phyloP scores from a whole-genome alignment of 2,329 filamentous ascomycete genomes.

The Fusarium fujikuroi region DNA sequence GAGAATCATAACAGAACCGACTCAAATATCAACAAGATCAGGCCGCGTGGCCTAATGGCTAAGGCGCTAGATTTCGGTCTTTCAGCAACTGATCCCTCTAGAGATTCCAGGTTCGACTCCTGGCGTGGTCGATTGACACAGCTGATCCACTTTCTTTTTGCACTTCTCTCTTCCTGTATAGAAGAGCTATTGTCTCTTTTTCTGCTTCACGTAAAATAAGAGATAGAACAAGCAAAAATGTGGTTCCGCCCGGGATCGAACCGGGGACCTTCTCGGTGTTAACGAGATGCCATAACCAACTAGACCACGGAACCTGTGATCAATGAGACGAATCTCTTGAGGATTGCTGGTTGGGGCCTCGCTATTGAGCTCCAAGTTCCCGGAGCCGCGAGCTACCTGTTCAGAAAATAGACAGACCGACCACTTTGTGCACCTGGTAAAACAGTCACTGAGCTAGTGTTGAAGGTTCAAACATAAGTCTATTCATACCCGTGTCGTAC shows the following conservation, averaged over 20 bases:
- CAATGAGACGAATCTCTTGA: background rate
- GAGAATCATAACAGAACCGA: background rate
- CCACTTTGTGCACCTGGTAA: background rate
- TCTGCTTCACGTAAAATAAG: background rate
- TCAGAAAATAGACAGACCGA: background rate
- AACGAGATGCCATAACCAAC: constrained; percentile 30
- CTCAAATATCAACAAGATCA: background rate
- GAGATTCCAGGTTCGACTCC: constrained; percentile 32
- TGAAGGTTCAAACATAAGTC: background rate
- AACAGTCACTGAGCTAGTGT: background rate
- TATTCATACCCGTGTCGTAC: constrained; percentile 13
- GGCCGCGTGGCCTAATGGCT: constrained; percentile 1
- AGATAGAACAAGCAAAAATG: background rate
- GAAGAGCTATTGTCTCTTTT: background rate
- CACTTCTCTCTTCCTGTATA: too few relatives aligned
- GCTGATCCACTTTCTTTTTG: background rate
- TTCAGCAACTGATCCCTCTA: background rate
- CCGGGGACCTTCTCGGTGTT: constrained; percentile 29
- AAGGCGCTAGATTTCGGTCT: background rate
- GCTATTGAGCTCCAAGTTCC: background rate
- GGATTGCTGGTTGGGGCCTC: background rate
- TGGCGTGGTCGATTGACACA: background rate
- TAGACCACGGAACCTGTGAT: constrained; percentile 20
- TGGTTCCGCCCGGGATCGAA: constrained; percentile 26
- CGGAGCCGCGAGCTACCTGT: too few relatives aligned